These are phyloP conservation scores for Lolium perenne DNA, from an alignment of 176 grass and related monocot species.

Conservation along the genomic window DNA sequence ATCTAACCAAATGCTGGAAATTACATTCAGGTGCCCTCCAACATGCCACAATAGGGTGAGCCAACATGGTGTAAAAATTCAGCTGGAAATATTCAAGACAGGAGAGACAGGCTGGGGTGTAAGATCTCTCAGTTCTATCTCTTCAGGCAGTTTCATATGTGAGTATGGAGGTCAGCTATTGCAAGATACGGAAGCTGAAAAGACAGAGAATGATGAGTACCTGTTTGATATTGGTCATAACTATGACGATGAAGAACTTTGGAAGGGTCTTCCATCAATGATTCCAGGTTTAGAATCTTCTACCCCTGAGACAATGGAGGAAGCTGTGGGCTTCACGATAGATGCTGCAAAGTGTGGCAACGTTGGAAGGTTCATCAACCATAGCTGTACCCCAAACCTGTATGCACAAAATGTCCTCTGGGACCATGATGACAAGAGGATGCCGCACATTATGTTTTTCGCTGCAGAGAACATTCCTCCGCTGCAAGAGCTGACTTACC, in stretches of 20 bases:
- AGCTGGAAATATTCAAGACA: constrained; percentile 77
- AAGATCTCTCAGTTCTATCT: constrained; percentile 70
- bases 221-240: constrained; percentile 79
- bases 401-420: constrained; percentile 79
- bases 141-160: constrained; percentile 78
- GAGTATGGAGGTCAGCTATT: constrained; percentile 80
- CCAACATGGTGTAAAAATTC: constrained; percentile 73
- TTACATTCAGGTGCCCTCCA: constrained; percentile 62
- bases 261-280: constrained; percentile 46
- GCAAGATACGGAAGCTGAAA: constrained; percentile 58
- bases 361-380: constrained; percentile 78
- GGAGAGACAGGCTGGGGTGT: constrained; percentile 67
- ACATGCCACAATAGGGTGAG: constrained; percentile 82
- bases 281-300: constrained; percentile 48
- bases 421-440: constrained; percentile 67
- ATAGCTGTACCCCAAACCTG: constrained; percentile 76
- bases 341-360: constrained; percentile 69
- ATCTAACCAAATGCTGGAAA: constrained; percentile 40
- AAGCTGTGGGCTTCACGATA: constrained; percentile 56
- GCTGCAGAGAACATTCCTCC: constrained; percentile 68
- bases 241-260: constrained; percentile 63
- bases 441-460: constrained; percentile 74
- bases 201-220: constrained; percentile 64
- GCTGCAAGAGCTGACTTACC: constrained; percentile 73
- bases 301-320: constrained; percentile 39